These are phyloP conservation scores for Solanum infundibuliforme DNA, from an alignment of 257 asterid species.

Conservation along the genomic window DNA sequence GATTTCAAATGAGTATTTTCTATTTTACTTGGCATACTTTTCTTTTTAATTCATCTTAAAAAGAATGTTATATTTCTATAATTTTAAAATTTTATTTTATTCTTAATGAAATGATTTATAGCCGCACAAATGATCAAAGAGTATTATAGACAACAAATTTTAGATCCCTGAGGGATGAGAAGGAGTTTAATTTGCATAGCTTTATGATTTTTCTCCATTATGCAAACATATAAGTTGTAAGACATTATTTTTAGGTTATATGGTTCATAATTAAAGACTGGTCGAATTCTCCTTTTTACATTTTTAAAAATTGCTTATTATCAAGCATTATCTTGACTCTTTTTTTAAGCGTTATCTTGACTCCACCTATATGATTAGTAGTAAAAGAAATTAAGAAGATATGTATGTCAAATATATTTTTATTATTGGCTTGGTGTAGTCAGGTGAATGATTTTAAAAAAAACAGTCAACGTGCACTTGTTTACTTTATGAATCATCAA, in stretches of 20 bases:
- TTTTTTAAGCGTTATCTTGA: neutral
- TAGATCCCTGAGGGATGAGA: neutral
- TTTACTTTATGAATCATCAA: neutral
- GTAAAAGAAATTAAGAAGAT: neutral
- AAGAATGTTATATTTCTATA: too few species aligned
- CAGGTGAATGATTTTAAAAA: neutral
- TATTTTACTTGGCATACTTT: neutral
- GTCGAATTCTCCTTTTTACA: neutral
- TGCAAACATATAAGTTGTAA: neutral
- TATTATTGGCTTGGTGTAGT: neutral
- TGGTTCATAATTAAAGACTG: neutral
- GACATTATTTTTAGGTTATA: neutral
- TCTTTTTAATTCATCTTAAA: too few species aligned
- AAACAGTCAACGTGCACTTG: neutral
- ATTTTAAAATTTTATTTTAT: too few species aligned
- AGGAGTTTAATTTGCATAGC: neutral
- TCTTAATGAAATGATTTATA: too few species aligned
- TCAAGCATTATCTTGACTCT: neutral
- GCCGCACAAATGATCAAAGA: too few species aligned
- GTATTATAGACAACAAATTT: too few species aligned
- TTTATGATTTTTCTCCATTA: neutral
- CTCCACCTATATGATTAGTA: neutral
- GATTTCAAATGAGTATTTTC: neutral
- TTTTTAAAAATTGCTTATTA: neutral
- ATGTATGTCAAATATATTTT: neutral